Evolutionary conservation across 2,329 filamentous ascomycete species (phyloP).

Genomic region (Hymenoscyphus linearis): DNA sequence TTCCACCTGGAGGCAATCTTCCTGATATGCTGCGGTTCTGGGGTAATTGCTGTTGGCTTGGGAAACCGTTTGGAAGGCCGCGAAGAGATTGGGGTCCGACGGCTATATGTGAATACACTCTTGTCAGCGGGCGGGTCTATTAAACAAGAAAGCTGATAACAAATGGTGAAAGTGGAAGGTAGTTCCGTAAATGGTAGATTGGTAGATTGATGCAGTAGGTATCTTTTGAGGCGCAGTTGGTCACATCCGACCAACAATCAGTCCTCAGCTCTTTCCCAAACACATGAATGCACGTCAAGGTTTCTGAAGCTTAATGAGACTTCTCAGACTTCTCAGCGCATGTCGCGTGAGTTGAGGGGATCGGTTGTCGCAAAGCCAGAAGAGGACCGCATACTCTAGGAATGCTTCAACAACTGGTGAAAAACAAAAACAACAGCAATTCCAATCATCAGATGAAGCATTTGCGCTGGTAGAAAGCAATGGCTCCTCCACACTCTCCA

Average conservation of each 20-base stretch:
- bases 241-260: neutral
- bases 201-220: neutral
- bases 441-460: neutral
- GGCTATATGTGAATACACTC: constrained; percentile 16
- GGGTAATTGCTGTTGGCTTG: constrained; percentile 50
- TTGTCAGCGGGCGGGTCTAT: constrained; percentile 18
- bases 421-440: neutral
- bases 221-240: neutral
- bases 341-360: neutral
- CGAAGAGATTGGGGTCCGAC: constrained; percentile 57
- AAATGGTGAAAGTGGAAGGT: neutral
- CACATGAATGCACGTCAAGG: neutral
- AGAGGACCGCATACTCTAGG: neutral
- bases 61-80: constrained; percentile 56
- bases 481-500: neutral
- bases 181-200: neutral
- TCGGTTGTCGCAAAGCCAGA: neutral
- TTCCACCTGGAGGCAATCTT: constrained; percentile 60
- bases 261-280: neutral
- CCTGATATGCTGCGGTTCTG: constrained; percentile 52
- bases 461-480: neutral
- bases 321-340: neutral
- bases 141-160: neutral
- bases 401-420: neutral
- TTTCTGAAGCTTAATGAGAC: neutral